phyloP scores from a whole-genome alignment of 768 basidiomycete species.

The Mrakia hoshinonis region DNA sequence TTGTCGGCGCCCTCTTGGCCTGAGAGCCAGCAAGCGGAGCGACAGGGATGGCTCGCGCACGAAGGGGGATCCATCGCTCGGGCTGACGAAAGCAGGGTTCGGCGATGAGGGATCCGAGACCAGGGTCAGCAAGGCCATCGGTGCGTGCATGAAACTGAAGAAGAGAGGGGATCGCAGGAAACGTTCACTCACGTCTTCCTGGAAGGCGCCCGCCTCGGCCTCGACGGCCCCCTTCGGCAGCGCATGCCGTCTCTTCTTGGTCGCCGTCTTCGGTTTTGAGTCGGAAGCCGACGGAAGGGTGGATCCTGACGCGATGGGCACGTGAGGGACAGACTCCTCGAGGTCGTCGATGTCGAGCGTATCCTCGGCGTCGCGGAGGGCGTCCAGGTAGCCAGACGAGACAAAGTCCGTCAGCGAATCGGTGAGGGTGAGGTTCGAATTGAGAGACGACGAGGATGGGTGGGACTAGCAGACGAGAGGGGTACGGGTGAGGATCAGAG shows the following conservation, averaged over 20 bases:
- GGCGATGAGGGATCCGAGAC: too few species aligned
- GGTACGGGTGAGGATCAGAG: neutral
- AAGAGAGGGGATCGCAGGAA: too few species aligned
- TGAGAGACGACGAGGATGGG: conserved; percentile 78
- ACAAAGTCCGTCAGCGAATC: conserved; percentile 78
- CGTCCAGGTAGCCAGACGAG: conserved; percentile 40
- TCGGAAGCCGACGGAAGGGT: conserved; percentile 5
- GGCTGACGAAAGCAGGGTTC: conserved; percentile 29
- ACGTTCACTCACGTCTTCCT: conserved; percentile 39
- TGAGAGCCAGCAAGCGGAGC: neutral
- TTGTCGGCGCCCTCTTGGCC: conserved; percentile 38
- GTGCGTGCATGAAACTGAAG: too few species aligned
- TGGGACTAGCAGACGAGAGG: conserved; percentile 50
- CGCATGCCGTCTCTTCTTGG: conserved; percentile 36
- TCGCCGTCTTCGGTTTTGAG: neutral
- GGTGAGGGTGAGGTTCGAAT: conserved; percentile 73
- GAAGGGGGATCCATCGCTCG: conserved; percentile 41
- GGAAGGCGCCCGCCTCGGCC: conserved; percentile 32
- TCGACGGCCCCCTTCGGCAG: conserved; percentile 38
- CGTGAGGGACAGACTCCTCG: conserved; percentile 39
- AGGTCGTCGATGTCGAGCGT: conserved; percentile 36
- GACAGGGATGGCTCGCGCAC: conserved; percentile 32
- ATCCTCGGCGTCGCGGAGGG: conserved; percentile 17
- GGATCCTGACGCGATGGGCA: conserved; percentile 23
- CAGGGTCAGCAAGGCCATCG: too few species aligned